Conservation (phyloP, 2,329 filamentous ascomycete species). For the Exophiala aquamarina region DNA sequence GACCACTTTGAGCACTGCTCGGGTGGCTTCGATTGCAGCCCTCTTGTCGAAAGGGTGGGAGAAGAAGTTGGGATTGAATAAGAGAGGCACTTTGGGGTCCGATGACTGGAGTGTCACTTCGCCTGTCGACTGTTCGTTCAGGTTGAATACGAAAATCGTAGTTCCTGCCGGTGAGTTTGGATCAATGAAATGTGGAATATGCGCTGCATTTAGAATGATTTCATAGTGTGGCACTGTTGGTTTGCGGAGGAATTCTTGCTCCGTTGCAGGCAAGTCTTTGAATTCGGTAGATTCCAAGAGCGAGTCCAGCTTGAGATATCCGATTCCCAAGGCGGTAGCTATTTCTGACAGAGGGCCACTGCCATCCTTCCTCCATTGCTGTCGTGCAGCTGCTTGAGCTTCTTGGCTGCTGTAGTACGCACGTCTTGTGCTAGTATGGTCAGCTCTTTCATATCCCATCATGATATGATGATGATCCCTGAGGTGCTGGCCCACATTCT, state of each 20-base stretch:
- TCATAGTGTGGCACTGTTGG: constrained; percentile 60
- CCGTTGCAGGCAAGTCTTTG: constrained; percentile 44
- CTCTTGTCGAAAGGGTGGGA: constrained; percentile 56
- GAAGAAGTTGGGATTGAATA: constrained; percentile 56
- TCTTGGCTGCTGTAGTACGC: constrained; percentile 47
- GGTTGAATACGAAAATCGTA: constrained; percentile 50
- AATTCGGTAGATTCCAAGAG: constrained; percentile 50
- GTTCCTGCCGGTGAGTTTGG: constrained; percentile 28
- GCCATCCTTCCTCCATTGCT: constrained; percentile 49
- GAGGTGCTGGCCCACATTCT: constrained; percentile 46
- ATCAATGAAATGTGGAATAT: constrained; percentile 24
- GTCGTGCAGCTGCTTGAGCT: constrained; percentile 46
- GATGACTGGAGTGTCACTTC: constrained; percentile 54
- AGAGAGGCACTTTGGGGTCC: constrained; percentile 51
- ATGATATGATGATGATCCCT: constrained; percentile 43
- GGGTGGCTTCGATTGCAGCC: constrained; percentile 49
- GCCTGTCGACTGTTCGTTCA: constrained; percentile 56
- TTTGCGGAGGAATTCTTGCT: constrained; percentile 47
- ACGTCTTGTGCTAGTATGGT: constrained; percentile 44
- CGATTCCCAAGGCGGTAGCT: constrained; percentile 32
- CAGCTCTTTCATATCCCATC: constrained; percentile 39
- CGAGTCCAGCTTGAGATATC: constrained; percentile 44
- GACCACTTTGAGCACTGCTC: constrained; percentile 44
- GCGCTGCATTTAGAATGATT: constrained; percentile 35
- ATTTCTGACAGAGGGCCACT: constrained; percentile 38